Evolutionary conservation across 2,329 filamentous ascomycete genomes (phyloP), one percentile per base, ranked within the genome.

Genomic region (Trichoderma oligosporum): DNA sequence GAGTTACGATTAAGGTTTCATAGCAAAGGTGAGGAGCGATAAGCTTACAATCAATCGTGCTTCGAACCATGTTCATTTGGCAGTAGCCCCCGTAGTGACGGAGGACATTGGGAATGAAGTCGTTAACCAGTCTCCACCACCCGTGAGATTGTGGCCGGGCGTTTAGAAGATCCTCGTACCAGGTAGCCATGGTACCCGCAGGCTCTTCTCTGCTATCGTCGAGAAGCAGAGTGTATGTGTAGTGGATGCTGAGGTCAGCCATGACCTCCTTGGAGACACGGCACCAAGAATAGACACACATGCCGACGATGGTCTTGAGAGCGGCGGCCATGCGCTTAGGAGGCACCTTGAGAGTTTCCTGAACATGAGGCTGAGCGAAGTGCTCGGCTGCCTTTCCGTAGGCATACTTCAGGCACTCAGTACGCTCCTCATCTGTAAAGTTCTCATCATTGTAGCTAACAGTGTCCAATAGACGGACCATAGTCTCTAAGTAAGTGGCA

Each of bases 221-320:
- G 7, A 64, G 59, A 14, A 64, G 49, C 20, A 63, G 38, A 4
- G 53, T 61, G 58, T 64, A 64, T 5, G 59, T 62, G 39, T 58
- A 64, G 45, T 61, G 58, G 27, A 63, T 64, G 53, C 54, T 59
- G n/a, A 64, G 52, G 31, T 59, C 62, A 8, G 60, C 61, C 60
- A 62, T 62, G 38, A 62, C 31, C 31, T 64, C 60, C 18, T 49
- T 49, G n/a, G 49, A 54, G 1, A 56, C 64, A 58, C 64, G 66
- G 31, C 64, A 58, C 45, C 68, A 65, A n/a, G 63, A 62, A 56
- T 70, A 70, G 24, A 66, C 65, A 8, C 66, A 65, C 24, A 70
- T 61, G 57, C 65, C 64, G 2, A 65, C 66, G 58, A 69, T 63
- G 24, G 62, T 64, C 36, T 56, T 41, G 38, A 41, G 38, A 41